Evolutionary conservation across 1,284 basidiomycete species (phyloP).

Genomic region (Somion occarium): DNA sequence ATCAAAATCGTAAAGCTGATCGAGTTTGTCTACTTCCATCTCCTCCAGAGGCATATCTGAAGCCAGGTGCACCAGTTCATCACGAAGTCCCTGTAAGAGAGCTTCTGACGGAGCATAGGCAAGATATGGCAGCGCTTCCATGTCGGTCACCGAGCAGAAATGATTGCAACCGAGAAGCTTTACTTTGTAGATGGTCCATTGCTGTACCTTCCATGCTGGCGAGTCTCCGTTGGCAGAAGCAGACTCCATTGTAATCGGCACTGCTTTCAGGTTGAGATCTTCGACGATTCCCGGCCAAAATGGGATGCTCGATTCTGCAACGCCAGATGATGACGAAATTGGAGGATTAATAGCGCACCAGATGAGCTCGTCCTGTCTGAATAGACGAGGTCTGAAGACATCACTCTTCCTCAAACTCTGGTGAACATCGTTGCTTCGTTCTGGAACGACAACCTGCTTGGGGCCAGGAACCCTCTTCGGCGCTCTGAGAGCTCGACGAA

Average conservation of each 20-base stretch:
- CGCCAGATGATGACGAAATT: conserved; percentile 37
- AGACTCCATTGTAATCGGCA: conserved; percentile 19
- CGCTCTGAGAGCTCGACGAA: conserved; percentile 46
- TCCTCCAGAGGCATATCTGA: conserved; percentile 33
- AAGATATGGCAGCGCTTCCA: conserved; percentile 65
- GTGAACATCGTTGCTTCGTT: conserved; percentile 56
- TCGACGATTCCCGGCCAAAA: conserved; percentile 74
- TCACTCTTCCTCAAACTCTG: conserved; percentile 39
- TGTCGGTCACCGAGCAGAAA: conserved; percentile 42
- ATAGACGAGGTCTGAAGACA: conserved; percentile 47
- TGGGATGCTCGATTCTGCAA: conserved; percentile 39
- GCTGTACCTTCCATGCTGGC: conserved; percentile 45
- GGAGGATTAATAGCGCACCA: conserved; percentile 62
- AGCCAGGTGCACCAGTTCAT: conserved; percentile 19
- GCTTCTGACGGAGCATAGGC: conserved; percentile 49
- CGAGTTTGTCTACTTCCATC: conserved; percentile 37
- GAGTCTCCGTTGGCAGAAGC: neutral
- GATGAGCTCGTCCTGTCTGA: conserved; percentile 64
- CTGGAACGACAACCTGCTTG: conserved; percentile 45
- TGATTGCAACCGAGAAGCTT: conserved; percentile 55
- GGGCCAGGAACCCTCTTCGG: conserved; percentile 36
- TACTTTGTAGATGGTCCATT: conserved; percentile 56
- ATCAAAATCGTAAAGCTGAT: conserved; percentile 42
- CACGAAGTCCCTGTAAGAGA: conserved; percentile 44
- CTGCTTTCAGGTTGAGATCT: conserved; percentile 44